Conservation (phyloP, 352 stramenopile species). For the Phytophthora nicotianae region DNA sequence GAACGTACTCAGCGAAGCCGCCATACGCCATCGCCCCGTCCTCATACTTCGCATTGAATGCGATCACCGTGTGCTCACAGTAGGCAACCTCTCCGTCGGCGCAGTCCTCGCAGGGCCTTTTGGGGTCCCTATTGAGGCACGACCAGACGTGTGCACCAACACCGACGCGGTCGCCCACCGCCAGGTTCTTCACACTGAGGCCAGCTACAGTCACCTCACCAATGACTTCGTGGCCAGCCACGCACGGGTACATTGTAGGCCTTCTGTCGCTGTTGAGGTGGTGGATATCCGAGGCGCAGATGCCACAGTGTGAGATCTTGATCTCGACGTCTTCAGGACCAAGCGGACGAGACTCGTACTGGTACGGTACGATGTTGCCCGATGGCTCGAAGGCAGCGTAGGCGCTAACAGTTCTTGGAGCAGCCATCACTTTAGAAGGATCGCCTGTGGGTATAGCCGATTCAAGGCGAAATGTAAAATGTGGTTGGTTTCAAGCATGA, state of each 20-base stretch:
- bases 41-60: conserved; percentile 44
- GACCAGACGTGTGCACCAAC: conserved; percentile 35
- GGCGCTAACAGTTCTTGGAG: conserved; percentile 22
- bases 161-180: conserved; percentile 70
- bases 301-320: conserved; percentile 50
- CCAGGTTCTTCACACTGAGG: conserved; percentile 40
- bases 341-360: conserved; percentile 43
- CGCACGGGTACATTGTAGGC: conserved; percentile 42
- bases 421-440: too few relatives aligned
- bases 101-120: conserved; percentile 43
- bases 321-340: conserved; percentile 50
- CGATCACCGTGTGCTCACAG: conserved; percentile 51
- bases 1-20: conserved; percentile 35
- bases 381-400: conserved; percentile 32
- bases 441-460: too few relatives aligned
- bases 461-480: too few relatives aligned
- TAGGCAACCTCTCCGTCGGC: conserved; percentile 50
- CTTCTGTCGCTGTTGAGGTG: conserved; percentile 48
- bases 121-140: conserved; percentile 60
- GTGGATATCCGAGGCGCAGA: conserved; percentile 44
- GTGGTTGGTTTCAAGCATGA: too few relatives aligned
- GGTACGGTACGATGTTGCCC: conserved; percentile 28
- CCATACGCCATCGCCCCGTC: conserved; percentile 38
- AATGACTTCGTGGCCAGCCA: conserved; percentile 49
- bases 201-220: conserved; percentile 13